phyloP scores from a whole-genome alignment of 257 asterid species.

The Mentha longifolia region DNA sequence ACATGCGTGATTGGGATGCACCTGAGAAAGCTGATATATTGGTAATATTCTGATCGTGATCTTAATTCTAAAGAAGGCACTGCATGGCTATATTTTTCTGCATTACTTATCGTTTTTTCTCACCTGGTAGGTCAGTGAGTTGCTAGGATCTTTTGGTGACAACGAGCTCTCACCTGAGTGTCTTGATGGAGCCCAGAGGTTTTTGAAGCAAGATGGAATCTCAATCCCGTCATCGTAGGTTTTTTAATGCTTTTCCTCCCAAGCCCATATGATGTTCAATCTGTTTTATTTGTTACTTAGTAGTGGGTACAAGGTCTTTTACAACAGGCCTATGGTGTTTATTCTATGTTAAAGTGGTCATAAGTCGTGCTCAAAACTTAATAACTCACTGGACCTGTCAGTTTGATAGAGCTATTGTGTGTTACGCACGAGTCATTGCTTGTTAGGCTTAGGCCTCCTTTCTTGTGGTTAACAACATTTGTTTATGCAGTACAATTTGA shows the following conservation, averaged over 20 bases:
- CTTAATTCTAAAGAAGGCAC: conserved; percentile 6
- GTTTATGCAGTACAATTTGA: background rate
- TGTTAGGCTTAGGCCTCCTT: background rate
- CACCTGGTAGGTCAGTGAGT: conserved; percentile 80
- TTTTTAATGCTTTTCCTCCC: background rate
- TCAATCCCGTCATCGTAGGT: conserved; percentile 95
- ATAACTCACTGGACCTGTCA: conserved; percentile 3
- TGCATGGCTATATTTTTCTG: conserved; percentile 11
- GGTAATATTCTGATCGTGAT: conserved; percentile 46
- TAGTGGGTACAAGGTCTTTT: background rate
- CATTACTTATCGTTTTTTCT: conserved; percentile 15
- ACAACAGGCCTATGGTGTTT: background rate
- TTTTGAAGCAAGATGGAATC: conserved; percentile 87
- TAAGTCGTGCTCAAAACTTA: background rate
- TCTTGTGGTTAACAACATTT: conserved; percentile 1
- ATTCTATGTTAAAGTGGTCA: background rate
- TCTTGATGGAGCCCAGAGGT: conserved; percentile 98
- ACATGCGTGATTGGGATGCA: conserved; percentile 96
- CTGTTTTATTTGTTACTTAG: background rate
- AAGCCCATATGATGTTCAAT: background rate
- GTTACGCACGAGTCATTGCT: background rate
- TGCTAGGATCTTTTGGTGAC: conserved; percentile 98
- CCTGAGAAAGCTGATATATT: conserved; percentile 96
- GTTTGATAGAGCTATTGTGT: background rate
- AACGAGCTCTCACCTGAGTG: conserved; percentile 99